Base-by-base conservation (phyloP, 192 early-diverging fungal genomes). In the Fimicolochytrium jonesii region DNA sequence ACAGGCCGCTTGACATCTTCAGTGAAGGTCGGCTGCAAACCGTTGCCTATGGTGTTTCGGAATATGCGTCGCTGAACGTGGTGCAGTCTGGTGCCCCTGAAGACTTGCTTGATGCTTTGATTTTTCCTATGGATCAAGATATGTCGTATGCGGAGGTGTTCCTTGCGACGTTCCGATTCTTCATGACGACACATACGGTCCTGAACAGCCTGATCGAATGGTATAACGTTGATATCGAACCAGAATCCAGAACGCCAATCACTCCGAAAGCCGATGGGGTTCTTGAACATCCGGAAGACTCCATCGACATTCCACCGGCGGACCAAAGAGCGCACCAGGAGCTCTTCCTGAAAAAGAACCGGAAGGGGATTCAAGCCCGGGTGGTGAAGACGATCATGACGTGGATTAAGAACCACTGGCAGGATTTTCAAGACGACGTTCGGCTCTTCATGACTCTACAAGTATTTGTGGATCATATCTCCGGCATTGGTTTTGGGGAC, bases 351-450 rank as follows among this genome's bases (percentile, higher is more conserved):
- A 64, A 68, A 35, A 68, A 70, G 37, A 39, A 73, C 39, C 62
- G 69, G 15, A 75, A 70, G 29, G 54, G 63, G 22, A 77, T 83
- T 32, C 77, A 77, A 44, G 33, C 62, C 11, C 64, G 80, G 17
- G 68, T 71, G 23, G 56, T 76, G 10, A 39, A 63, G 23, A 64
- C 73, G 11, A 35, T 83, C 7, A 32, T 83, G 59, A 59, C 66
- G 10, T 83, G 80, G 80, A 66, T 83, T 39, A 80, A 73, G 51
- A 79, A 80, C 51, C 74, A 80, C 50, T 83, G 80, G 80, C 68
- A 72, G 32, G 80, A 83, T 61, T 83, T 83, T 60, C 73, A 76
- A 45, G 52, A 34, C 2, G 64, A 71, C 46, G 33, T 29, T 0
- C 37, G 58, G 23, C 33, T 83, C 37, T 61, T 77, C 49, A 30